phyloP scores from a whole-genome alignment of 148 eudicot genomes.

The Camellia granthamiana region DNA sequence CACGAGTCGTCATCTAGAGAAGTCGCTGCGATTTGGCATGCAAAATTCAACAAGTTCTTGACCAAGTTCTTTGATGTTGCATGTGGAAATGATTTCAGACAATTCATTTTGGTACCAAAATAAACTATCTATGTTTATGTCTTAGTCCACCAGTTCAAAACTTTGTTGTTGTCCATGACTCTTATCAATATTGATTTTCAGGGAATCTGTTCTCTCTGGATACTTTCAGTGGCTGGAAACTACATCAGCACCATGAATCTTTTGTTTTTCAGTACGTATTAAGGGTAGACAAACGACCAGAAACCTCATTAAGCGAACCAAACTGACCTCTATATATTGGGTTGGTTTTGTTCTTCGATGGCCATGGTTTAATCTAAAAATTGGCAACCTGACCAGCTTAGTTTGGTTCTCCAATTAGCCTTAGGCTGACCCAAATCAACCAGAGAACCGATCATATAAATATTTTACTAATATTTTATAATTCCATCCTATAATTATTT shows the following conservation, averaged over 20 bases:
- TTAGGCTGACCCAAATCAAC: too few relatives aligned
- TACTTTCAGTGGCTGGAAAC: slow-evolving; percentile 48
- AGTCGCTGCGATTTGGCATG: slow-evolving; percentile 16
- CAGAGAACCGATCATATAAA: too few relatives aligned
- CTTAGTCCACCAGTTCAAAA: background rate
- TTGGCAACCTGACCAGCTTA: too few relatives aligned
- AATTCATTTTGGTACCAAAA: slow-evolving; percentile 44
- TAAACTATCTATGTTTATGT: background rate
- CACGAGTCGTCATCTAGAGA: slow-evolving; percentile 21
- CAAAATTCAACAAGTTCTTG: slow-evolving; percentile 19
- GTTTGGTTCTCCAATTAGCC: too few relatives aligned
- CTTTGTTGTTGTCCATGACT: background rate
- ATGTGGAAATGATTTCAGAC: slow-evolving; percentile 30
- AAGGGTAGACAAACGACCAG: too few relatives aligned
- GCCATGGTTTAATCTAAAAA: too few relatives aligned
- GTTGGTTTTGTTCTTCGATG: too few relatives aligned
- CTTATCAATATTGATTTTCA: slow-evolving; percentile 17
- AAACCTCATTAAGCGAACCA: too few relatives aligned
- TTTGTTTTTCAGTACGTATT: slow-evolving; percentile 45
- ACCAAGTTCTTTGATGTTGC: slow-evolving; percentile 21
- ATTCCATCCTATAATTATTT: too few relatives aligned
- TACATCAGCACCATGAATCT: slow-evolving; percentile 51
- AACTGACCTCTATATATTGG: too few relatives aligned
- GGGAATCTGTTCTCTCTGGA: slow-evolving; percentile 43
- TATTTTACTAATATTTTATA: too few relatives aligned